Base-by-base conservation (phyloP, 106 monocot genomes). In the Dendrobium huoshanense region DNA sequence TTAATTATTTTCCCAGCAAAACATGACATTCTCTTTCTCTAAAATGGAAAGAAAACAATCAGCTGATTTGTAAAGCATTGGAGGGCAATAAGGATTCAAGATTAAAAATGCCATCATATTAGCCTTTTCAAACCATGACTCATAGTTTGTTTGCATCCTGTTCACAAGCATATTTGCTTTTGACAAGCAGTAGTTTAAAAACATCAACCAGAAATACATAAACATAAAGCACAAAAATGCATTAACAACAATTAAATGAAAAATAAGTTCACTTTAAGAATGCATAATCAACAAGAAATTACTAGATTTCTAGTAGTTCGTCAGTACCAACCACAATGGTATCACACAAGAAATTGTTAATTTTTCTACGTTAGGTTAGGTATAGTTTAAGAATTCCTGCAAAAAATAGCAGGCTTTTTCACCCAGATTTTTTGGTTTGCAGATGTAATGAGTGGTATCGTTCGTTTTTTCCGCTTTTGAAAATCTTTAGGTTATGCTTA, bases 201-300 rank as follows among this genome's bases (percentile, higher is more conserved):
- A 72, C 40, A 72, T 37, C 17, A 72, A 72, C 33, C 17, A 8
- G 40, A 72, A 1, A 72, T 18, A 10, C 37, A 27, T 40, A 72
- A 72, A 72, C 72, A 72, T 40, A 37, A 72, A 72, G 72, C 72
- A 72, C 4, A 72, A 72, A 72, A 72, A 10, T 24, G 9, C 25
- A 65, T 25, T 22, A 64, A 22, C 25, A 64, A n/a, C 58, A 17
- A 58, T 19, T n/a, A 58, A 58, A 64, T 64, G 25, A 51, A 13
- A 64, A 22, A 25, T 15, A 65, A 1, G 64, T 65, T 65, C 25
- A 9, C 9, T 65, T 22, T 65, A 65, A 65, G 64, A 25, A 65
- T 65, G 64, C 64, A 22, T 65, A 27, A 24, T 65, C 64, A 65
- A 22, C 10, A 24, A 65, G 1, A 65, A 65, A 65, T 6, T 7